phyloP scores from a whole-genome alignment of 164 flowering plant species.

The Vitis rotundifolia region DNA sequence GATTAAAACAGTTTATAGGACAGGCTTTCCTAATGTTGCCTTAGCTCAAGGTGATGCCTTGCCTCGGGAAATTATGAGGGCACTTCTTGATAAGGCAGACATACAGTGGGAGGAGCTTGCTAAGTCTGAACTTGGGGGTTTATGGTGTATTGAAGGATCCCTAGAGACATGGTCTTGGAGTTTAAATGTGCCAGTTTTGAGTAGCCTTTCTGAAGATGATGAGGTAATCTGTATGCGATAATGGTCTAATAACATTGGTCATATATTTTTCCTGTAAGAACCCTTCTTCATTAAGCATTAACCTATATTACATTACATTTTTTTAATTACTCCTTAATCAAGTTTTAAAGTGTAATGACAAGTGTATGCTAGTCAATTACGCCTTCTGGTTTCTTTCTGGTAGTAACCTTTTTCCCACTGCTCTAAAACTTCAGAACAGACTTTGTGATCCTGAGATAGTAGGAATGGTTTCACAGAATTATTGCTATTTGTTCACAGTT shows the following conservation, averaged over 20 bases:
- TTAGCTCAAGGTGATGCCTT: conserved; percentile 73
- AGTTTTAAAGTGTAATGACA: no score
- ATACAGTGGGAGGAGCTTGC: conserved; percentile 77
- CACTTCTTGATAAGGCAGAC: conserved; percentile 66
- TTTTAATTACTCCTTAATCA: no score
- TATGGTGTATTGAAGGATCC: conserved; percentile 91
- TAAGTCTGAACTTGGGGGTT: conserved; percentile 71
- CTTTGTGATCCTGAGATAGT: no score
- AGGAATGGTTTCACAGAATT: no score
- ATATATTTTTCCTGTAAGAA: no score
- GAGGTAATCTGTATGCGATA: conserved; percentile 38
- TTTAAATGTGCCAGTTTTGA: conserved; percentile 87
- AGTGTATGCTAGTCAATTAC: no score
- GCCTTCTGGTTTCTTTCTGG: no score
- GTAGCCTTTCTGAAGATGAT: conserved; percentile 79
- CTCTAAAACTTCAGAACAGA: background rate
- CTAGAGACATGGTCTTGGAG: conserved; percentile 99
- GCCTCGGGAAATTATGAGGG: conserved; percentile 74
- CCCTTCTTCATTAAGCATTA: no score
- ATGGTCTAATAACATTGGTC: no score
- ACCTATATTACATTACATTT: no score
- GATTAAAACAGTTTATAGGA: conserved; percentile 70
- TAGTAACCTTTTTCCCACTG: background rate
- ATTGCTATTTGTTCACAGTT: no score
- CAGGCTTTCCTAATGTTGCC: conserved; percentile 82